phyloP scores from a whole-genome alignment of 202 grass and related monocot genomes.

The Setaria italica region DNA sequence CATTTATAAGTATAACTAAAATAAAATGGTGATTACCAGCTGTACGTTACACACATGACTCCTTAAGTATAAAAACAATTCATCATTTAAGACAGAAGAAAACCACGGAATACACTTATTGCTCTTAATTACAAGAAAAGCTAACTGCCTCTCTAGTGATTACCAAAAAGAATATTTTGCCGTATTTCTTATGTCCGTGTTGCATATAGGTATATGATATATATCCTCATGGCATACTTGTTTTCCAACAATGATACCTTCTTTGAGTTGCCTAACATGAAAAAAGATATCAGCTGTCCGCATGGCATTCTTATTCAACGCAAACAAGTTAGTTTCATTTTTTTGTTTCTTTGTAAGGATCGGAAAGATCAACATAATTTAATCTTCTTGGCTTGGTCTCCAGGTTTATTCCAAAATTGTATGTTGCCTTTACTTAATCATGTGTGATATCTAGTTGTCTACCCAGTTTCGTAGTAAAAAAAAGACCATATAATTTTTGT shows the following conservation, averaged over 20 bases:
- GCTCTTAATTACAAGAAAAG: background rate
- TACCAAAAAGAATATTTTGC: background rate
- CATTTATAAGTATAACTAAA: background rate
- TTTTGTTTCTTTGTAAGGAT: background rate
- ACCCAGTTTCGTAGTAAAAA: background rate
- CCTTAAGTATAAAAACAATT: background rate
- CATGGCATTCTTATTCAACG: background rate
- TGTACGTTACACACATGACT: background rate
- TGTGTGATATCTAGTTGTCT: background rate
- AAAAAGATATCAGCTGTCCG: background rate
- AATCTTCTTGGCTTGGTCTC: background rate
- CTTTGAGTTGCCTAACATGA: background rate
- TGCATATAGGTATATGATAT: background rate
- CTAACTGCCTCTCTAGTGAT: background rate
- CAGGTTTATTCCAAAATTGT: background rate
- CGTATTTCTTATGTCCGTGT: background rate
- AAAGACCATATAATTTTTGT: background rate
- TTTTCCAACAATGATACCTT: background rate
- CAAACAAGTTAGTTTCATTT: background rate
- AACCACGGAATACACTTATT: background rate
- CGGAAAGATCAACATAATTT: background rate
- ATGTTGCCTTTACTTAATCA: background rate
- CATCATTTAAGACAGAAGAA: constrained; percentile 1
- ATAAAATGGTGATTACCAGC: background rate
- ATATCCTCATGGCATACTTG: background rate